phyloP scores from a whole-genome alignment of 257 asterid genomes.

The Voacanga thouarsii region DNA sequence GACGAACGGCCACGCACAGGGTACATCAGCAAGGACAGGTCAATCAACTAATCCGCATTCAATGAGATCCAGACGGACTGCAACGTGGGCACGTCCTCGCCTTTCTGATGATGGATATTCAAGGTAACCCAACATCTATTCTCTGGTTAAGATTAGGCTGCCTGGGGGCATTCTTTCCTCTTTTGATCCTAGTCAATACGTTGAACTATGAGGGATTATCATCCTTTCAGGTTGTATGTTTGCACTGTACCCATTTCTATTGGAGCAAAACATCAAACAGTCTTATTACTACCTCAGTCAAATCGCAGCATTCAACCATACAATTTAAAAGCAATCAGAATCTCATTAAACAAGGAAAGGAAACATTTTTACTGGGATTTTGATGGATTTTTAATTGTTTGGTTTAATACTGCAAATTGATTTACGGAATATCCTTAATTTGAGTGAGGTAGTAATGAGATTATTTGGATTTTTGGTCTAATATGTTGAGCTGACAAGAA shows the following conservation, averaged over 20 bases:
- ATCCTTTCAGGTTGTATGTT: not conserved
- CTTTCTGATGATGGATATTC: conserved; percentile 86
- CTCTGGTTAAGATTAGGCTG: not conserved
- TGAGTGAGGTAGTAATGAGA: no score
- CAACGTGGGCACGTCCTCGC: conserved; percentile 85
- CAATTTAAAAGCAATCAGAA: no score
- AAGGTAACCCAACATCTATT: conserved; percentile 42
- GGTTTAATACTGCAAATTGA: no score
- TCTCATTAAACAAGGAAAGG: no score
- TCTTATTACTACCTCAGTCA: no score
- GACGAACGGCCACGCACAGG: conserved; percentile 34
- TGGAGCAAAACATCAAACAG: no score
- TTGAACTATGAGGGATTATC: not conserved
- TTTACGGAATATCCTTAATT: no score
- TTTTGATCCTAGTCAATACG: not conserved
- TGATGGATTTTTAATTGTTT: no score
- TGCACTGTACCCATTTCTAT: no score
- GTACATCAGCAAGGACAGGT: conserved; percentile 41
- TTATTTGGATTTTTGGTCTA: no score
- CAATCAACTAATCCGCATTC: conserved; percentile 61
- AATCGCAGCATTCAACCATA: no score
- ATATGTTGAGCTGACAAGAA: not conserved
- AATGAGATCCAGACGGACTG: conserved; percentile 89
- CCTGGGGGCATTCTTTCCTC: not conserved
- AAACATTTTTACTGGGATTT: no score